These are phyloP conservation scores for Parasarocladium wereldwijsianum DNA, from an alignment of 2,329 filamentous ascomycete species.

Conservation along the genomic window DNA sequence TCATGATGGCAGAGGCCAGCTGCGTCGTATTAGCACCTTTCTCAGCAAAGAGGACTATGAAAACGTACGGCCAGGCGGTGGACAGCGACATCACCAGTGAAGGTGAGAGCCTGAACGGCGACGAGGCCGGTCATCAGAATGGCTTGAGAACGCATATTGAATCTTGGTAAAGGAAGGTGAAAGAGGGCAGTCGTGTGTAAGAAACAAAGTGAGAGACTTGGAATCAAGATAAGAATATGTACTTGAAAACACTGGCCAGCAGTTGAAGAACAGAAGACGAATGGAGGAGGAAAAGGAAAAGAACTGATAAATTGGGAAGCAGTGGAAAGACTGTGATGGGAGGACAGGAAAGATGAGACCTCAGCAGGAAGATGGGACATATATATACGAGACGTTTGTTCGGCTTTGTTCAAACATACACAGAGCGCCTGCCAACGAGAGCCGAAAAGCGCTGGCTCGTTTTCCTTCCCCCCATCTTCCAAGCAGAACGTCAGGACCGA, in stretches of 20 bases:
- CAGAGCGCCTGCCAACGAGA: neutral
- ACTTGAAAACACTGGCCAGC: constrained; percentile 2
- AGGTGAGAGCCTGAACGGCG: constrained; percentile 7
- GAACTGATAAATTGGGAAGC: neutral
- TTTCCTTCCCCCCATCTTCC: no score
- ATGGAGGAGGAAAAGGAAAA: neutral
- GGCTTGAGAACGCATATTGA: constrained; percentile 5
- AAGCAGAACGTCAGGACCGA: no score
- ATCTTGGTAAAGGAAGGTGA: neutral
- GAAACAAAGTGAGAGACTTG: neutral
- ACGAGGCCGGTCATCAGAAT: constrained; percentile 4
- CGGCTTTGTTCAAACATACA: neutral
- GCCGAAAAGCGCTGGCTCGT: no score
- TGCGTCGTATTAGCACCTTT: neutral
- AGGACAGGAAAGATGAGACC: no score
- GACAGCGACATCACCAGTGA: constrained; percentile 5
- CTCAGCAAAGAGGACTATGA: neutral
- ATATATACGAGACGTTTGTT: neutral
- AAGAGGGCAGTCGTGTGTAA: neutral
- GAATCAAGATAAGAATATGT: neutral
- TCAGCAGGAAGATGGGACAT: no score
- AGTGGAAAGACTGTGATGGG: neutral
- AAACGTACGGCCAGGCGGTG: constrained; percentile 2
- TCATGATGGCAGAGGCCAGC: constrained; percentile 1
- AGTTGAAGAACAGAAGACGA: constrained; percentile 3